A percentile compares a stretch with the other conserved stretches of the same genome.
phyloP scores from a whole-genome alignment of 768 basidiomycete species.

The Podaxis carcinomalis region DNA sequence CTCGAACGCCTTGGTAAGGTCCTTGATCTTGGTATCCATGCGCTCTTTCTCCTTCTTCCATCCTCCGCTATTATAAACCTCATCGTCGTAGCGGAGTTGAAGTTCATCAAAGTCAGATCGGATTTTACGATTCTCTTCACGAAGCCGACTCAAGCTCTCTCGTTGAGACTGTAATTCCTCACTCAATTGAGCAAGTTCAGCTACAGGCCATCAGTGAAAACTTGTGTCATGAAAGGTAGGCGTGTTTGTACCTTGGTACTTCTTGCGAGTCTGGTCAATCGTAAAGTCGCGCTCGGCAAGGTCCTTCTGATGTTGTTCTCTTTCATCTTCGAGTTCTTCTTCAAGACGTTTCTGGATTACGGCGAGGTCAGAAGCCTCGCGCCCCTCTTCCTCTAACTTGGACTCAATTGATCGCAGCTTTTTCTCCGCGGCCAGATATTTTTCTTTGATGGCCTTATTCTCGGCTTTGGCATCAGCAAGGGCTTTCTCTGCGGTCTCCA shows the following conservation, averaged over 20 bases:
- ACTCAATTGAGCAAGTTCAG: constrained; percentile 73
- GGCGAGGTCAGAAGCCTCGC: constrained; percentile 61
- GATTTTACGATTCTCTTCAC: constrained; percentile 76
- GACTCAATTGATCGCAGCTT: constrained; percentile 55
- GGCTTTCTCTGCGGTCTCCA: constrained; percentile 58
- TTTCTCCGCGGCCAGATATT: constrained; percentile 44
- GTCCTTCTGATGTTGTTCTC: constrained; percentile 75
- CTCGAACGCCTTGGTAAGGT: constrained; percentile 74
- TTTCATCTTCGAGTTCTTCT: constrained; percentile 75
- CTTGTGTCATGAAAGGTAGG: not conserved
- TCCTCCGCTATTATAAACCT: constrained; percentile 68
- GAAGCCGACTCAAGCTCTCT: constrained; percentile 68
- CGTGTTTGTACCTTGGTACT: constrained; percentile 68
- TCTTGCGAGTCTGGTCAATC: constrained; percentile 78
- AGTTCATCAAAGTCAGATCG: constrained; percentile 75
- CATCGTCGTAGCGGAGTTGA: constrained; percentile 71
- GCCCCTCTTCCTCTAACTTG: constrained; percentile 64
- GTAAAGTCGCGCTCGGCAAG: constrained; percentile 76
- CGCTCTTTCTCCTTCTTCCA: constrained; percentile 91
- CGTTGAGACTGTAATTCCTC: constrained; percentile 81
- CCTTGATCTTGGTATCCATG: constrained; percentile 75
- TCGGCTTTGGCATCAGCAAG: constrained; percentile 48
- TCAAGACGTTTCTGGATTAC: constrained; percentile 62
- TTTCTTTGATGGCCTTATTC: constrained; percentile 46
- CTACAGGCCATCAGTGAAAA: constrained; percentile 27